Conservation (phyloP, 768 basidiomycete species). For the Dentipellis sp. region DNA sequence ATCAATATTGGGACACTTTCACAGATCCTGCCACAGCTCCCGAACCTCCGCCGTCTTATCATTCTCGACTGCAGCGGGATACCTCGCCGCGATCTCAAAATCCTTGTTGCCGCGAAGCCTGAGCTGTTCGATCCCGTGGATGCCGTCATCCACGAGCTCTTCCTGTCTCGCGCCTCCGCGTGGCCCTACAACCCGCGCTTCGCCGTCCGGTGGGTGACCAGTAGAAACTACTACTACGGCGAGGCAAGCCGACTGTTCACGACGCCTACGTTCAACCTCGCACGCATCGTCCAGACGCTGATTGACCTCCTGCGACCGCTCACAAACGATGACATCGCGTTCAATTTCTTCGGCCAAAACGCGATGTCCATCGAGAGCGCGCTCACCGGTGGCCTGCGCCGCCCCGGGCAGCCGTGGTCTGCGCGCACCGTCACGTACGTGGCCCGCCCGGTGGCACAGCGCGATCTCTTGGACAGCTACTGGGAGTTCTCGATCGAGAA, state of each 20-base stretch:
- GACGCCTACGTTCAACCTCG: background rate
- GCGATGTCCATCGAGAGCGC: background rate
- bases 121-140: slow-evolving; percentile 1
- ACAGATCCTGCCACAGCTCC: background rate
- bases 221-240: background rate
- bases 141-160: background rate
- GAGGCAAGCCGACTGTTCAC: background rate
- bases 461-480: too few relatives aligned
- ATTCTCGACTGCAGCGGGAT: background rate
- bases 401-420: background rate
- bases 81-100: background rate
- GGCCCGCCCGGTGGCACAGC: background rate
- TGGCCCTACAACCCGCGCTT: background rate
- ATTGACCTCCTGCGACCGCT: background rate
- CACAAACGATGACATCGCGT: background rate
- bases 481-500: too few relatives aligned
- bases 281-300: background rate
- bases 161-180: background rate
- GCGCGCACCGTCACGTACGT: background rate
- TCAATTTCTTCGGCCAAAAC: background rate
- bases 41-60: background rate
- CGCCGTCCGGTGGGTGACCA: background rate
- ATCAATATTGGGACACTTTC: background rate
- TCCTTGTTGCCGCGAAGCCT: background rate
- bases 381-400: background rate